These are phyloP conservation scores for Crotalaria pallida DNA, from an alignment of 306 rosid genomes.

Conservation along the genomic window DNA sequence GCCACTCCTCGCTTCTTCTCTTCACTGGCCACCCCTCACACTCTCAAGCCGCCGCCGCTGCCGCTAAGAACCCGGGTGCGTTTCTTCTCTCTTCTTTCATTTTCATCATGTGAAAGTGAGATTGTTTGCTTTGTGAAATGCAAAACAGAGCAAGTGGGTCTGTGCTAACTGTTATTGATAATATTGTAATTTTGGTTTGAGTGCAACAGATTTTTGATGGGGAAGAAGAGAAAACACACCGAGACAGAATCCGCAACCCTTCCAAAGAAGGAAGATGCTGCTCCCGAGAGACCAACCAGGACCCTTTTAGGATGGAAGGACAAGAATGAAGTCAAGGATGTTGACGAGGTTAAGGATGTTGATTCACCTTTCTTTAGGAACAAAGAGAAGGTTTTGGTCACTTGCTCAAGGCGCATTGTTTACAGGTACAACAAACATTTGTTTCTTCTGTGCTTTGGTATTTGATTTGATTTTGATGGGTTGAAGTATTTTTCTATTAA, in stretches of 20 bases:
- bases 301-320: constrained; percentile 88
- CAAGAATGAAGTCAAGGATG: constrained; percentile 21
- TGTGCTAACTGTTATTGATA: background rate
- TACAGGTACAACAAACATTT: constrained; percentile 44
- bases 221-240: constrained; percentile 80
- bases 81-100: background rate
- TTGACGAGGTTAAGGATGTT: constrained; percentile 15
- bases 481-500: background rate
- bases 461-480: background rate
- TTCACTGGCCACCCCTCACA: background rate
- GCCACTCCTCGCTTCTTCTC: too few species aligned
- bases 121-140: background rate
- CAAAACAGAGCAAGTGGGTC: background rate
- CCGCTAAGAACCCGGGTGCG: background rate
- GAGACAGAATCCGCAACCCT: constrained; percentile 34
- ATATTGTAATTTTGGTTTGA: background rate
- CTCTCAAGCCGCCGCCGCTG: background rate
- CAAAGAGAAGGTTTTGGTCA: constrained; percentile 85
- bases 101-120: background rate
- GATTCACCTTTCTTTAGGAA: constrained; percentile 55
- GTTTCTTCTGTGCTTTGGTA: background rate
- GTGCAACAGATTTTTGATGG: constrained; percentile 35
- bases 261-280: constrained; percentile 47
- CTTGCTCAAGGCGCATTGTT: constrained; percentile 89
- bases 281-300: constrained; percentile 71